Base-by-base conservation (phyloP, 805 yeast genomes). In the Candida chilensis region DNA sequence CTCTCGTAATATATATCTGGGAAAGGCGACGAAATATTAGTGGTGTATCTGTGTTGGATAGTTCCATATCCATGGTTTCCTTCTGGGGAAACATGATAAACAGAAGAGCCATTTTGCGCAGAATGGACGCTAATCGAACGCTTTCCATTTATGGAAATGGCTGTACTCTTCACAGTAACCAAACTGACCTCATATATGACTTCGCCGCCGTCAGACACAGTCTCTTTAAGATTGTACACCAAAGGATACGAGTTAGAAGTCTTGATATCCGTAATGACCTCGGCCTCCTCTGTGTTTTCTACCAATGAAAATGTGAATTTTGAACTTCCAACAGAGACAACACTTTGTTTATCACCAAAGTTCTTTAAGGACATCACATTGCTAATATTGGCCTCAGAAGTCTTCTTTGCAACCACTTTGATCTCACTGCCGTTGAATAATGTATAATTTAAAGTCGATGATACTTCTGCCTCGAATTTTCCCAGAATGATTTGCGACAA, bases 21-120 rank as follows among this genome's bases (percentile, higher is more conserved):
- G 3, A 45, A 37, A 14, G 45, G 44, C 17, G 25, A 27, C 17
- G 31, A 34, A 33, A 46, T 38, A 11, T 36, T 31, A 27, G 47
- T 30, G 15, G 48, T 45, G 37, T 66, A 36, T 36, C 50, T 31
- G 55, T 64, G 41, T 41, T 52, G 44, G 20, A 54, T 40, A 3
- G 42, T 31, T 5, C 73, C 75, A n/a, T 39, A 37, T 2, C 76
- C 77, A 36, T 54, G 48, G 38, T 69, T 68, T 3, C 74, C 74
- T 7, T 34, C 27, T n/a, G 65, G 64, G 5, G 68, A 50, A 3
- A 68, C 27, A 1, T 63, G 55, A 39, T 50, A 68, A 6, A 37
- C 37, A 0, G 77, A 65, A 2, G 67, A 54, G 15, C 76, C 78
- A 27, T 60, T 57, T 38, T 70, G 74, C 16, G 38, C 36, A 6